Evolutionary conservation across 2,329 filamentous ascomycete genomes (phyloP).

Genomic region (Aspergillus sp.): DNA sequence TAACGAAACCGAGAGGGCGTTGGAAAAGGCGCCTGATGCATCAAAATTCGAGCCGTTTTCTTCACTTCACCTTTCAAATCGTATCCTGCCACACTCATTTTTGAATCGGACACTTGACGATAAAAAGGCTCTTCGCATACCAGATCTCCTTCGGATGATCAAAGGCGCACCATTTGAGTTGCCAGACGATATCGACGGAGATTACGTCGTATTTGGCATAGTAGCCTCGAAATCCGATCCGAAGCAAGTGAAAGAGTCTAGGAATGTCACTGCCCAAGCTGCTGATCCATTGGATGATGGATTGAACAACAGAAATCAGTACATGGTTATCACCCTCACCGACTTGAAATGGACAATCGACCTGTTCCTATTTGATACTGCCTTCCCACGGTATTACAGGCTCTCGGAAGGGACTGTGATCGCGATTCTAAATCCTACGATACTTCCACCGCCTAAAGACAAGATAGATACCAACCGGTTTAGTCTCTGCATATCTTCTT

Average conservation of each 20-base stretch:
- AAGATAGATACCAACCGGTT: constrained; percentile 79
- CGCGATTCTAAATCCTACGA: constrained; percentile 84
- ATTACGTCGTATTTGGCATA: constrained; percentile 86
- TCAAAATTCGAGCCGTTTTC: constrained; percentile 84
- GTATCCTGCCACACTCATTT: constrained; percentile 77
- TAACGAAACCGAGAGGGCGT: constrained; percentile 16
- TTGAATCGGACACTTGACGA: constrained; percentile 74
- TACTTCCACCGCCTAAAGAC: constrained; percentile 81
- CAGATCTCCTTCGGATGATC: constrained; percentile 76
- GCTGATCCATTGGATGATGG: constrained; percentile 52
- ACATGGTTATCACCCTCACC: constrained; percentile 86
- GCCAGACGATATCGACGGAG: constrained; percentile 75
- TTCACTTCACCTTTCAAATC: constrained; percentile 75
- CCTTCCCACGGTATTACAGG: constrained; percentile 92
- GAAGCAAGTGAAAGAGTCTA: constrained; percentile 56
- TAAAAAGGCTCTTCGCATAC: constrained; percentile 75
- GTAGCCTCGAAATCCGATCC: constrained; percentile 87
- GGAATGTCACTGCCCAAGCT: constrained; percentile 40
- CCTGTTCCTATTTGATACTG: constrained; percentile 86
- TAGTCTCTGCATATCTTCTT: constrained; percentile 79
- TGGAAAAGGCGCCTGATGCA: constrained; percentile 46
- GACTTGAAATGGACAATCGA: constrained; percentile 91
- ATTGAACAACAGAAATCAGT: constrained; percentile 68
- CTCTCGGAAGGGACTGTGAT: constrained; percentile 87
- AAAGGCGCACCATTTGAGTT: constrained; percentile 80